Evolutionary conservation across 2,329 filamentous ascomycete species (phyloP).

Genomic region (Colletotrichum tofieldiae): DNA sequence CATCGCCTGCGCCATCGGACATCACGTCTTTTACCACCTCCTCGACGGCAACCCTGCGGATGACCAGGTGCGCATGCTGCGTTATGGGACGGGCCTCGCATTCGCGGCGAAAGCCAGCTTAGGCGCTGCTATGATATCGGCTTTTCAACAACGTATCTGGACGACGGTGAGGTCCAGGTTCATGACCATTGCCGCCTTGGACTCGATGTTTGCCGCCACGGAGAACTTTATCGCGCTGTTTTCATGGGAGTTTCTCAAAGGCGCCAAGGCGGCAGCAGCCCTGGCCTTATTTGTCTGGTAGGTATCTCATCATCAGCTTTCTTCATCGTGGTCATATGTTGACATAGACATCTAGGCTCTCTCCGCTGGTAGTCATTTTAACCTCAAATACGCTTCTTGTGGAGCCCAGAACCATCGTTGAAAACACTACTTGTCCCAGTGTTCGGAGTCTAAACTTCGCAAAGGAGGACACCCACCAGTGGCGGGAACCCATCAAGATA

Average conservation of each 20-base stretch:
- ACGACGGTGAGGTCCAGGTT: constrained; percentile 44
- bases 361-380: constrained; percentile 57
- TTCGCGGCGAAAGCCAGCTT: constrained; percentile 55
- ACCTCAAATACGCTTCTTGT: constrained; percentile 56
- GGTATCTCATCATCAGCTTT: not conserved
- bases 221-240: constrained; percentile 50
- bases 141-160: constrained; percentile 45
- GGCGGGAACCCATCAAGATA: constrained; percentile 51
- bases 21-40: constrained; percentile 54
- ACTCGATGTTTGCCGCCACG: constrained; percentile 53
- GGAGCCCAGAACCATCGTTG: constrained; percentile 43
- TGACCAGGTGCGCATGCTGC: constrained; percentile 54
- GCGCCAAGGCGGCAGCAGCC: constrained; percentile 52
- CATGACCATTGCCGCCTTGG: constrained; percentile 43
- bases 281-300: constrained; percentile 55
- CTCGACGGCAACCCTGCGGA: constrained; percentile 50
- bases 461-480: constrained; percentile 54
- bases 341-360: constrained; percentile 44
- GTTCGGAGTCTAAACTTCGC: constrained; percentile 54
- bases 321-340: not conserved
- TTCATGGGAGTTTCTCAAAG: constrained; percentile 50
- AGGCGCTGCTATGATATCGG: constrained; percentile 52
- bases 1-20: constrained; percentile 51
- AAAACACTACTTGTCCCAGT: constrained; percentile 50
- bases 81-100: constrained; percentile 54